A percentile compares a stretch with the other conserved stretches of the same genome.
Conservation (phyloP, 1,139 yeast genomes). For the Yamadazyma blattariae region DNA sequence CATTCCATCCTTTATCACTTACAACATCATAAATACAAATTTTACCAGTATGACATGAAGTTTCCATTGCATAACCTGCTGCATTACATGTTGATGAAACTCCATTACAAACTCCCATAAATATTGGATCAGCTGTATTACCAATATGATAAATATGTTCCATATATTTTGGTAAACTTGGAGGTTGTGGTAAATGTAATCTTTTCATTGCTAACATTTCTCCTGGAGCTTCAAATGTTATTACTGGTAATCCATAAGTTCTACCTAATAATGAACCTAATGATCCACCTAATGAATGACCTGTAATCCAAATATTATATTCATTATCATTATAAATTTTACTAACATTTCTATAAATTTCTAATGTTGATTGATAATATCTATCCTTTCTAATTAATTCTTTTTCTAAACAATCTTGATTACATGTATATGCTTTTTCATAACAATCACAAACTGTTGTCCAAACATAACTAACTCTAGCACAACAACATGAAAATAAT, state of each 20-base stretch:
- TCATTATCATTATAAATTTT: conserved; percentile 62
- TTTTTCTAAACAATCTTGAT: conserved; percentile 79
- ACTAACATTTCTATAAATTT: conserved; percentile 73
- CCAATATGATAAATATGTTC: conserved; percentile 96
- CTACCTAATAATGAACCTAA: conserved; percentile 78
- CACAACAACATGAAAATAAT: conserved; percentile 94
- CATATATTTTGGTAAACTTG: conserved; percentile 75
- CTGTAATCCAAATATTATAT: conserved; percentile 80
- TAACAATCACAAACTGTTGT: conserved; percentile 95
- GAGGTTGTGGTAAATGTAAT: conserved; percentile 88
- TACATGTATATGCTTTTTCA: conserved; percentile 80
- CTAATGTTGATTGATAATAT: conserved; percentile 78
- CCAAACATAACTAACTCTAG: conserved; percentile 90
- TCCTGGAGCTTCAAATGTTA: conserved; percentile 92
- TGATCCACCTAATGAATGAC: conserved; percentile 95
- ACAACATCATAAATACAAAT: conserved; percentile 90
- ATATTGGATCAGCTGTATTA: conserved; percentile 95
- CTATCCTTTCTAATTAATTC: conserved; percentile 74
- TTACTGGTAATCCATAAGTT: conserved; percentile 87
- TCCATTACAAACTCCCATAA: conserved; percentile 96
- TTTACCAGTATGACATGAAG: conserved; percentile 90
- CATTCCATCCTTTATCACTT: conserved; percentile 87
- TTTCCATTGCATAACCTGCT: conserved; percentile 97
- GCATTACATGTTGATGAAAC: conserved; percentile 86
- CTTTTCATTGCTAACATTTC: conserved; percentile 81